Evolutionary conservation across 805 yeast species (phyloP).

Genomic region (Ogataea polymorpha): DNA sequence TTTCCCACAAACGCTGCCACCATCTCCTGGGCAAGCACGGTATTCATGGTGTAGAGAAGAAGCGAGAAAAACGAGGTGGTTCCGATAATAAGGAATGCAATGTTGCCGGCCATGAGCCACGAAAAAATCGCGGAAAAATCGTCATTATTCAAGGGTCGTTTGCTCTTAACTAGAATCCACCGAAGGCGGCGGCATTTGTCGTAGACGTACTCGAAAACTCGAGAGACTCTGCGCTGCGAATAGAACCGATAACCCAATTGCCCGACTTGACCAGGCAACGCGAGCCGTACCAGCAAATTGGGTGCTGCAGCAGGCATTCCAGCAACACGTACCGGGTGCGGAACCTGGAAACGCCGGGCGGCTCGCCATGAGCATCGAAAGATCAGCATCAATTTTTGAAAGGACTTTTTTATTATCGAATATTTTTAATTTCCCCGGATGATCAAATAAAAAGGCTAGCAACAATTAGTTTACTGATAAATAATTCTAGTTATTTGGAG

Average conservation of each 20-base stretch:
- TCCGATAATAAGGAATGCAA: conserved; percentile 71
- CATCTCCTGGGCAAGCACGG: conserved; percentile 84
- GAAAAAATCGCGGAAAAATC: conserved; percentile 87
- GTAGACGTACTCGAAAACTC: conserved; percentile 7
- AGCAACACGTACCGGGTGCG: background rate
- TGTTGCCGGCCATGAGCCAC: conserved; percentile 89
- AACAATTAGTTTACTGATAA: background rate
- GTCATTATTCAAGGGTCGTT: conserved; percentile 87
- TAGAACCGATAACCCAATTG: conserved; percentile 3
- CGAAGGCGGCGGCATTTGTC: conserved; percentile 37
- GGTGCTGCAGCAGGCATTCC: background rate
- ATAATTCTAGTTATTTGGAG: background rate
- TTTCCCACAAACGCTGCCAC: conserved; percentile 82
- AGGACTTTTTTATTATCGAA: background rate
- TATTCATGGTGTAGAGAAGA: conserved; percentile 70
- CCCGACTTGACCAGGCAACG: background rate
- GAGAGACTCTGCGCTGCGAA: conserved; percentile 6
- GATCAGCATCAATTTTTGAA: conserved; percentile 1
- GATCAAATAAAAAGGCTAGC: background rate
- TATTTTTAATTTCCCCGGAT: conserved; percentile 1
- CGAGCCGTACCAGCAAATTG: background rate
- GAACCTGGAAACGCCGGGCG: background rate
- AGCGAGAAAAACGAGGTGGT: conserved; percentile 91
- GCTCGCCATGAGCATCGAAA: background rate
- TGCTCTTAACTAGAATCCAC: conserved; percentile 74